A percentile compares a stretch with the other conserved stretches of the same genome.
Conservation (phyloP, 2,329 filamentous ascomycete genomes). For the Aspergillus felis region DNA sequence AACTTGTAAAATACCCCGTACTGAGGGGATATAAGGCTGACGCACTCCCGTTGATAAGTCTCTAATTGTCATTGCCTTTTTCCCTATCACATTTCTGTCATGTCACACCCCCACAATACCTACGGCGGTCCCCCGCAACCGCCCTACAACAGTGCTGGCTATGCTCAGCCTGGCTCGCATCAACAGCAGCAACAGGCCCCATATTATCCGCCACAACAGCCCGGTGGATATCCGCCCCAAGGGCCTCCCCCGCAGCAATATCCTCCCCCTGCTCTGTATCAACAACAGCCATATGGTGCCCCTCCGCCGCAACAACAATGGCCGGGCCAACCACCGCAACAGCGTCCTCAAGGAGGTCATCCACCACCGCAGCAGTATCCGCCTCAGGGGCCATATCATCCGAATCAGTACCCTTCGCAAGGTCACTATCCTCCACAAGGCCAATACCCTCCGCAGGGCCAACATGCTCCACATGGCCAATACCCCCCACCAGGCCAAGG, state of each 20-base stretch:
- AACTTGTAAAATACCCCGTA: too few species aligned
- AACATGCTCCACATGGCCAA: neutral
- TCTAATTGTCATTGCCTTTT: neutral
- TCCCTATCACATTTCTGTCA: neutral
- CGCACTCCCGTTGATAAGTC: neutral
- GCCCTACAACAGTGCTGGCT: neutral
- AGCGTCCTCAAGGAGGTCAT: neutral
- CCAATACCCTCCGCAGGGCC: conserved; percentile 3
- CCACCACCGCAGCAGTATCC: neutral
- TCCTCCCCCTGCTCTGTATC: conserved; percentile 1
- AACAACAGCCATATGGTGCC: conserved; percentile 3
- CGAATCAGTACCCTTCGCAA: neutral
- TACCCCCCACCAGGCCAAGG: conserved; percentile 5
- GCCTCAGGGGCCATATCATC: neutral
- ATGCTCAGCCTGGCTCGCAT: neutral
- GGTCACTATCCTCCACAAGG: neutral
- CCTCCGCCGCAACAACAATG: conserved; percentile 4
- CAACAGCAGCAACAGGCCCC: neutral
- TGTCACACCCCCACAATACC: neutral
- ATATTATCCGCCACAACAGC: neutral
- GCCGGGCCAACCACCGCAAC: conserved; percentile 1
- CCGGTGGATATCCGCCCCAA: neutral
- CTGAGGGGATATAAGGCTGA: neutral
- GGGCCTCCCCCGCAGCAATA: conserved; percentile 2
- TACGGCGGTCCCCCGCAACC: neutral